phyloP scores from a whole-genome alignment of 352 stramenopile species.

The Salisapilia sapeloensis region DNA sequence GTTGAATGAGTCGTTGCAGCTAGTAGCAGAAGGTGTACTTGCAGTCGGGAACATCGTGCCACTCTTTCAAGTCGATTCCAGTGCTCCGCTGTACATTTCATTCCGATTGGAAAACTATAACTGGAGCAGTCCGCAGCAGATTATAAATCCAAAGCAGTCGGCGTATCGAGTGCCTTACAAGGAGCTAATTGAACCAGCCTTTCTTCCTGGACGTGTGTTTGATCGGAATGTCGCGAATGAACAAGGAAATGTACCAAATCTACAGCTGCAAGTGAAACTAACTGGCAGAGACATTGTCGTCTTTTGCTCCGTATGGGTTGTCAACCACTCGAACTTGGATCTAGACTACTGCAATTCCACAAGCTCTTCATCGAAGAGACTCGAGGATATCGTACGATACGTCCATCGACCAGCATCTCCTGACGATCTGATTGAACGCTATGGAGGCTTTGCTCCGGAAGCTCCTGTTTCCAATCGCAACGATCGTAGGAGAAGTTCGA shows the following conservation, averaged over 20 bases:
- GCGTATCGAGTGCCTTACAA: conserved; percentile 66
- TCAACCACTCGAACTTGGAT: conserved; percentile 74
- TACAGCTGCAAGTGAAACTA: conserved; percentile 74
- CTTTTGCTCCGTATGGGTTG: conserved; percentile 79
- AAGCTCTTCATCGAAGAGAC: conserved; percentile 45
- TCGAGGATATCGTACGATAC: conserved; percentile 60
- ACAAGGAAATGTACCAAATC: conserved; percentile 58
- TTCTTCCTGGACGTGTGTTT: conserved; percentile 52
- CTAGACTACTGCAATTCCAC: conserved; percentile 76
- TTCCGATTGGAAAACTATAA: conserved; percentile 82
- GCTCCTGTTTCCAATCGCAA: conserved; percentile 8
- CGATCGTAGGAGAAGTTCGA: conserved; percentile 21
- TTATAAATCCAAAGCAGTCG: conserved; percentile 58
- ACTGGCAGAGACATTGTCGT: conserved; percentile 65
- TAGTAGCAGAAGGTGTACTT: conserved; percentile 76
- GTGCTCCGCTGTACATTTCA: conserved; percentile 51
- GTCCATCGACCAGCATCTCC: conserved; percentile 31
- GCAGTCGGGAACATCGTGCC: conserved; percentile 65
- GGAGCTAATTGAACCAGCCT: conserved; percentile 45
- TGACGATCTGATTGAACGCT: conserved; percentile 33
- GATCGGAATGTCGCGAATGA: conserved; percentile 44
- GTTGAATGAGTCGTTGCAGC: conserved; percentile 63
- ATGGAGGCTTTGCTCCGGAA: conserved; percentile 25
- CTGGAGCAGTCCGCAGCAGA: conserved; percentile 62
- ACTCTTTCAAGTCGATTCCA: conserved; percentile 66